Base-by-base conservation (phyloP, 2,329 filamentous ascomycete species). In the Fusarium compactum region DNA sequence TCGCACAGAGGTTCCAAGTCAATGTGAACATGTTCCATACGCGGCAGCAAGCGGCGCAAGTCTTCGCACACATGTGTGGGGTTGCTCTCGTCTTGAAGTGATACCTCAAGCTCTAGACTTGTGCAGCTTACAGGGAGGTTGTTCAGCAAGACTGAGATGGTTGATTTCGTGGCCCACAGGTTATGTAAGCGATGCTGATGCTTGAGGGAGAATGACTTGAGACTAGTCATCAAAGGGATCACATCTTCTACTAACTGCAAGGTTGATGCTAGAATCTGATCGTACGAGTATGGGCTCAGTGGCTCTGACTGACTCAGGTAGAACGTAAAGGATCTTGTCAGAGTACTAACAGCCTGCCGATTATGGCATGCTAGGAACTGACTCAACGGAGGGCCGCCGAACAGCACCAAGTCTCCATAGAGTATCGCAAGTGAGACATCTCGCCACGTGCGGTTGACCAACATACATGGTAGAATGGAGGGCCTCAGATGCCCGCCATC, bases 21-120 rank as follows among this genome's bases (percentile, higher is more conserved):
- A 3, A 65, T 34, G 12, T 46, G 63, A 6, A 46, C 48, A 10
- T 66, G 48, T 1, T 60, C 46, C 61, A 66, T 51, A 3, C 55
- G 61, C 1, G 61, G 44, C 0, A 60, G 2, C 1, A 66, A 0
- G 7, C n/a, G 45, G 1, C 53, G 45, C 9, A 60, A 3, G 4
- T 55, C 43, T 2, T 66, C 32, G 15, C 61, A 66, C 3, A 57
- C 10, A 15, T 65, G 62, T 1, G 40, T 48, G 1, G 50, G 22
- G 10, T 25, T 34, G 8, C 12, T 12, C 4, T 3, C 20, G 0
- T 45, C 41, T 3, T 16, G 12, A 24, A 24, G 24, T 24, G 4
- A 4, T 24, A 4, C 22, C n/a, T 22, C 40, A 18, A 66, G 60
- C 15, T 66, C 63, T 3, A 65, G 6, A 2, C 58, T 40, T 1